Base-by-base conservation (phyloP, 2,329 filamentous ascomycete species). In the Orbilia quercus region DNA sequence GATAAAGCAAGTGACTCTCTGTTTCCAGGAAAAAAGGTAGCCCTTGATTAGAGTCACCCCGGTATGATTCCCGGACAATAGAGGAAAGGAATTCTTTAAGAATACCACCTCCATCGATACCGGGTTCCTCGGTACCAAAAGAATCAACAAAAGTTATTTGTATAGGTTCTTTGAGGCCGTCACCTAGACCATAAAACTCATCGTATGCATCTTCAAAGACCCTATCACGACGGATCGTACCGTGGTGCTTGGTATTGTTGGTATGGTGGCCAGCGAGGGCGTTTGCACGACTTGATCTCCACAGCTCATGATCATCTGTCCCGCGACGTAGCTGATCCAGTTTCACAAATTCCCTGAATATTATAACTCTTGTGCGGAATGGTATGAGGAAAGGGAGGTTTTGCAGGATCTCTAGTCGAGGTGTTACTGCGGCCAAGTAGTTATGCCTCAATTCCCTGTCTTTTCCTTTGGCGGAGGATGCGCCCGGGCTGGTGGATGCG, bases 371-470 rank as follows among this genome's bases (percentile, higher is more conserved):
- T 0, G 91, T 95, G 38, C 91, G 88, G 77, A 99, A 99, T 0
- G 94, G 95, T 47, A 99, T 95, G 76, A 94, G 91, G 79, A 98
- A 99, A 0, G 95, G 95, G 89, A 99, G 96, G 78, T 98, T 96
- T 76, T 95, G 90, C 55, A 99, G 82, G 3, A 99, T 91, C 78
- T 97, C 93, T 7, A 97, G 83, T 76, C 94, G 89, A 0, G 95
- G 94, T 0, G 90, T 91, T 73, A 96, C 88, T 12, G 90, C 86
- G 51, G 93, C 91, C 22, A 96, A 82, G 73, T 91, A 86, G 75
- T 91, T 88, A 16, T 65, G 76, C 20, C 47, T 51, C 31, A 58
- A 40, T 6, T 53, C 28, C 34, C 54, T 72, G 9, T 47, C 67
- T 1, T 89, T 88, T 38, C 89, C 85, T 45, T 88, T 88, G 5